Evolutionary conservation across 169 alveolate genomes (phyloP), one percentile per base, ranked within the genome.

Genomic region (Plasmodium malariae): DNA sequence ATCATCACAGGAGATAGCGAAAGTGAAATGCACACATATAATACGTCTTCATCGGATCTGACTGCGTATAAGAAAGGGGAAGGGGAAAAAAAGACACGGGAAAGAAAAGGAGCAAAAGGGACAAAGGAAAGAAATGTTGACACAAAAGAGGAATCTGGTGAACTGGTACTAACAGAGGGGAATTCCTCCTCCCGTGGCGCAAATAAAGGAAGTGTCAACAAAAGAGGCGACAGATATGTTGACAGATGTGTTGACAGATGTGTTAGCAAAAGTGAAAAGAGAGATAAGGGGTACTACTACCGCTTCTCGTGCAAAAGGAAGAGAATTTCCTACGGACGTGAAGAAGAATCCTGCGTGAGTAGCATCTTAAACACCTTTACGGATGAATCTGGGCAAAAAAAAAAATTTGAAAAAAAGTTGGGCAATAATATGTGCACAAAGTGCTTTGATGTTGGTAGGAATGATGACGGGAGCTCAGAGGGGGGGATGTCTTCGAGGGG

Each of bases 1-100:
- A 51, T 34, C n/a, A 57, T 14, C 14, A 69, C 30, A 6, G 70
- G n/a, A 54, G 37, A 78, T 7, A 78, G 69, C 43, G 76, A 54
- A 36, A n/a, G 2, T 17, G 89, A 43, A 43, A 51, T 36, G 17
- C 60, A 17, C 30, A 51, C 55, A 21, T 62, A 6, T n/a, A 43
- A 21, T 36, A 69, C 48, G 43, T 62, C 67, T 1, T n/a, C 49
- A n/a, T 17, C 40, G 14, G 36, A 30, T 24, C 57, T 11, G 89
- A 30, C 30, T 36, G 24, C 48, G 1, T 3, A 71, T 24, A 40
- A 6, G 67, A 59, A 21, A 11, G 30, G 68, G 71, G 17, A 55
- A 69, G 55, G 24, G 5, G 26, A 11, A 54, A 51, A 71, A n/a
- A 51, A 71, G 5, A 71, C 26, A 34, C 14, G n/a, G 6, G 40